phyloP scores from a whole-genome alignment of 768 basidiomycete genomes.

The Dioszegia crocea region DNA sequence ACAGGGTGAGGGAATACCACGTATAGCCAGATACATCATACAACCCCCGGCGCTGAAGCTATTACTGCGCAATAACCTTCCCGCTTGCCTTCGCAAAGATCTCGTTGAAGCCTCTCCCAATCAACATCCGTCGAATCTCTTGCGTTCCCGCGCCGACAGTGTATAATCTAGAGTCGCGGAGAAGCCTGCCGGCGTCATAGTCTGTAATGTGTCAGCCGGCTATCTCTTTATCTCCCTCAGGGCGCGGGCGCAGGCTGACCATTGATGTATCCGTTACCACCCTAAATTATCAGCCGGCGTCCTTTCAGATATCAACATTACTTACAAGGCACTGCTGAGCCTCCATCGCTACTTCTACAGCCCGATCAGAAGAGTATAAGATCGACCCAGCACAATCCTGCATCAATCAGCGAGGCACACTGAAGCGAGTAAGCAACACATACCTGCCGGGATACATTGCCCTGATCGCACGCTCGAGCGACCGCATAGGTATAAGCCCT shows the following conservation, averaged over 20 bases:
- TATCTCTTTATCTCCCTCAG: no score
- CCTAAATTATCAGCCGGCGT: slow-evolving; percentile 22
- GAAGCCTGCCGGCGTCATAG: slow-evolving; percentile 79
- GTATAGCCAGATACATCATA: no score
- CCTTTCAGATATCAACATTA: neutral
- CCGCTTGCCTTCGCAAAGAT: slow-evolving; percentile 30
- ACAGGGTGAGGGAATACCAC: no score
- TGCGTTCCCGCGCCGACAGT: slow-evolving; percentile 96
- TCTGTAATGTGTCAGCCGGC: slow-evolving; percentile 55
- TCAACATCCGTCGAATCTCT: slow-evolving; percentile 89
- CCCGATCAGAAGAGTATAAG: slow-evolving; percentile 84
- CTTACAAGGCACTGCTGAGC: slow-evolving; percentile 79
- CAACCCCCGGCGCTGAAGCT: neutral
- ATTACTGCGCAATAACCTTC: slow-evolving; percentile 28
- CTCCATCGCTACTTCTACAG: slow-evolving; percentile 84
- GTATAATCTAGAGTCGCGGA: slow-evolving; percentile 83
- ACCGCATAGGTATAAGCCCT: slow-evolving; percentile 91
- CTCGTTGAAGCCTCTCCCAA: slow-evolving; percentile 86
- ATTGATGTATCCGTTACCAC: slow-evolving; percentile 94
- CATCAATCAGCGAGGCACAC: neutral
- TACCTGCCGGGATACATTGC: slow-evolving; percentile 47
- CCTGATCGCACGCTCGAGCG: slow-evolving; percentile 73
- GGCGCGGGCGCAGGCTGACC: slow-evolving; percentile 53
- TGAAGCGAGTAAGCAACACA: neutral
- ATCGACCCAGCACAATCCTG: slow-evolving; percentile 96